These are phyloP conservation scores for Hyaloperonospora arabidopsidis DNA, from an alignment of 352 stramenopile genomes.

Conservation along the genomic window DNA sequence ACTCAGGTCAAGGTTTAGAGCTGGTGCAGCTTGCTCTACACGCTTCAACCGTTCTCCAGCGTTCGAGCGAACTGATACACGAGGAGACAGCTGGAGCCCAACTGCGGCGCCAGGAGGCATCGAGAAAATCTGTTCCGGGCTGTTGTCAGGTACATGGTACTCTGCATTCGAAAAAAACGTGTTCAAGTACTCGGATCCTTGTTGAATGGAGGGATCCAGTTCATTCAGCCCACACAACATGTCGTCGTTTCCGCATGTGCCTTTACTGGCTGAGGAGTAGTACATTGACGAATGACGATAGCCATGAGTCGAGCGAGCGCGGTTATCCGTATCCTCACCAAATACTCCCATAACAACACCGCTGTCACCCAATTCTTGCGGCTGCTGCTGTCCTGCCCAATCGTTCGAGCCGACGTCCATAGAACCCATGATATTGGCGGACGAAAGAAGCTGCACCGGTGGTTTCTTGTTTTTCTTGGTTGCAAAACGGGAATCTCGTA, in stretches of 20 bases:
- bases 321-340: conserved; percentile 32
- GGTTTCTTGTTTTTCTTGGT: conserved; percentile 79
- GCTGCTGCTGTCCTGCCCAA: conserved; percentile 34
- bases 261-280: conserved; percentile 27
- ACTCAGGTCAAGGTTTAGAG: conserved; percentile 57
- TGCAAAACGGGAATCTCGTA: conserved; percentile 65
- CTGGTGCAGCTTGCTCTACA: conserved; percentile 33
- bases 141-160: conserved; percentile 62
- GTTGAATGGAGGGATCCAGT: conserved; percentile 48
- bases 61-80: conserved; percentile 27
- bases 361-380: conserved; percentile 25
- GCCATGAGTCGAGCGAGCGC: conserved; percentile 13
- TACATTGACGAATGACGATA: conserved; percentile 36
- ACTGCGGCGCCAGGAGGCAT: conserved; percentile 31
- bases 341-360: conserved; percentile 27
- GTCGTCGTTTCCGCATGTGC: conserved; percentile 21
- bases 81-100: conserved; percentile 43
- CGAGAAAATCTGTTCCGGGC: conserved; percentile 57
- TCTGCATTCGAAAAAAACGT: conserved; percentile 62
- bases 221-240: conserved; percentile 26
- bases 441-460: conserved; percentile 45
- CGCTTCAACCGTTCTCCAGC: conserved; percentile 38
- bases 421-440: conserved; percentile 37
- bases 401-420: conserved; percentile 49
- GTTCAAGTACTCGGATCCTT: conserved; percentile 65